A percentile compares a stretch with the other conserved stretches of the same genome.
phyloP scores from a whole-genome alignment of 2,329 filamentous ascomycete species.

The Cordyceps cateniannulata region DNA sequence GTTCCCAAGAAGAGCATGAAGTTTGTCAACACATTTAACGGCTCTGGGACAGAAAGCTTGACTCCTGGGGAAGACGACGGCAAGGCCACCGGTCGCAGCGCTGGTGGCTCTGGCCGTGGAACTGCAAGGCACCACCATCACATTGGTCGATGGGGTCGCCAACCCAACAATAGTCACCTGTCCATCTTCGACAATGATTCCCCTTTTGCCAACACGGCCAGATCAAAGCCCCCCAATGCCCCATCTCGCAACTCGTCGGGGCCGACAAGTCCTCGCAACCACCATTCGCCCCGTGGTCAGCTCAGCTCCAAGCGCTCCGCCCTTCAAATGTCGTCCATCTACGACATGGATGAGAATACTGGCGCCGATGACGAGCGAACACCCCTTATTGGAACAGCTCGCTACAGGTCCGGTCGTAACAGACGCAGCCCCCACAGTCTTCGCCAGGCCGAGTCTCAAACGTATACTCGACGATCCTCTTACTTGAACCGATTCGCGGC shows the following conservation, averaged over 20 bases:
- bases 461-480: slow-evolving; percentile 55
- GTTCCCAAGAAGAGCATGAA: slow-evolving; percentile 84
- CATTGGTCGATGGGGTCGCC: slow-evolving; percentile 66
- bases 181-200: slow-evolving; percentile 73
- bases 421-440: slow-evolving; percentile 50
- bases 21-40: slow-evolving; percentile 75
- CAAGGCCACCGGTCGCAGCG: slow-evolving; percentile 55
- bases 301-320: slow-evolving; percentile 43
- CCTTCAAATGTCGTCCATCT: slow-evolving; percentile 55
- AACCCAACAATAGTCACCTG: slow-evolving; percentile 58
- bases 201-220: slow-evolving; percentile 64
- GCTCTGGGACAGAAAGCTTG: slow-evolving; percentile 44
- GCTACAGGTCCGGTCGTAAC: slow-evolving; percentile 54
- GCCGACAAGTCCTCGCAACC: slow-evolving; percentile 62
- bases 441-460: slow-evolving; percentile 68
- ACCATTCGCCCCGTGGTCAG: slow-evolving; percentile 29
- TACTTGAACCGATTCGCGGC: slow-evolving; percentile 72
- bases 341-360: slow-evolving; percentile 74
- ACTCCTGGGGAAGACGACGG: slow-evolving; percentile 61
- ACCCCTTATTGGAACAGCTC: slow-evolving; percentile 61
- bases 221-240: slow-evolving; percentile 54
- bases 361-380: slow-evolving; percentile 83
- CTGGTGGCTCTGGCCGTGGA: slow-evolving; percentile 55
- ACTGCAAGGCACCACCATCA: slow-evolving; percentile 70
- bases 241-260: slow-evolving; percentile 56